Conservation (phyloP, 2,329 filamentous ascomycete species). For the Venturia pyrina region DNA sequence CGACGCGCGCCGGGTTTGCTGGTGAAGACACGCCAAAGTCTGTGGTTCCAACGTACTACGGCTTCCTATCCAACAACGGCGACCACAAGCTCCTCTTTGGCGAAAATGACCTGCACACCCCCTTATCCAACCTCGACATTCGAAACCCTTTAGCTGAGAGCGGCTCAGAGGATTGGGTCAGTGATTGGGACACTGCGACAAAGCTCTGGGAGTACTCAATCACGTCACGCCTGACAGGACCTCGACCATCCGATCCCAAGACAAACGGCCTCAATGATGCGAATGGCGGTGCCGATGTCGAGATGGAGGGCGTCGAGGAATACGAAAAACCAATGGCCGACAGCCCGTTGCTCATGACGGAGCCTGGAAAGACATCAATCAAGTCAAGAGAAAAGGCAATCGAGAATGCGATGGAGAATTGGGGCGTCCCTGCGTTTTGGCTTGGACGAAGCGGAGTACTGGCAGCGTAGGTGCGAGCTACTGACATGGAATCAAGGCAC, state of each 20-base stretch:
- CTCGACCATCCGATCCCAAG: conserved; percentile 56
- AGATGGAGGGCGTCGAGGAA: conserved; percentile 52
- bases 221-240: conserved; percentile 74
- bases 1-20: conserved; percentile 87
- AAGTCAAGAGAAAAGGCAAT: conserved; percentile 91
- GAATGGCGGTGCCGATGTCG: conserved; percentile 42
- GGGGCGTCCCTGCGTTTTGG: conserved; percentile 93
- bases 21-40: conserved; percentile 97
- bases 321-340: conserved; percentile 70
- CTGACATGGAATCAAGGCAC: neutral
- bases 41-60: conserved; percentile 85
- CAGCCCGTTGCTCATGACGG: conserved; percentile 85
- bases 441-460: conserved; percentile 81
- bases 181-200: conserved; percentile 90
- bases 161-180: conserved; percentile 55
- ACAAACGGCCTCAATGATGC: conserved; percentile 73
- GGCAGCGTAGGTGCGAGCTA: conserved; percentile 48
- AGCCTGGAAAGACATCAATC: conserved; percentile 81
- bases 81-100: conserved; percentile 61
- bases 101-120: conserved; percentile 78
- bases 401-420: conserved; percentile 94
- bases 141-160: conserved; percentile 87
- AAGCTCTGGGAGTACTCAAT: conserved; percentile 91
- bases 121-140: conserved; percentile 67
- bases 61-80: conserved; percentile 40